Conservation (phyloP, 176 grass and related monocot species). For the Oryza australiensis region DNA sequence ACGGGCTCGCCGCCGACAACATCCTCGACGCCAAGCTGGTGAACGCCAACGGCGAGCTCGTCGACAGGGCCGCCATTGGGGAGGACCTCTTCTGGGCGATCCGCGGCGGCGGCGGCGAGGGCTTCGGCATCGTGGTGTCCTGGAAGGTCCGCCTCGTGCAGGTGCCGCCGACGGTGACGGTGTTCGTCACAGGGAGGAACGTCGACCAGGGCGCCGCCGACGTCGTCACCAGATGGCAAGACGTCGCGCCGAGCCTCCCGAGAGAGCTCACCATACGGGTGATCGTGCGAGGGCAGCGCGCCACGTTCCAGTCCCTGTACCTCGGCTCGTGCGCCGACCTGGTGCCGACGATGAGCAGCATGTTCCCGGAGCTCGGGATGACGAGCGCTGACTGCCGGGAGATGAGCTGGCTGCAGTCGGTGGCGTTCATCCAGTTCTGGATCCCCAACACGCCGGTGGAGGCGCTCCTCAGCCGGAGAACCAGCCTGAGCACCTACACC, state of each 20-base stretch:
- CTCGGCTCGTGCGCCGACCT: slow-evolving; percentile 34
- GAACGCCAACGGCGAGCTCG: slow-evolving; percentile 36
- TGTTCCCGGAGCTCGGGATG: slow-evolving; percentile 42
- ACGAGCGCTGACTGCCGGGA: slow-evolving; percentile 38
- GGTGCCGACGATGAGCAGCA: not conserved
- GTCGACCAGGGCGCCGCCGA: slow-evolving; percentile 38
- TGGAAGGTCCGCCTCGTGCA: slow-evolving; percentile 49
- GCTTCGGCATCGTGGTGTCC: slow-evolving; percentile 54
- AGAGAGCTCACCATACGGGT: slow-evolving; percentile 37
- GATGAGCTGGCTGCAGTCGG: slow-evolving; percentile 53
- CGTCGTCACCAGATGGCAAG: slow-evolving; percentile 50
- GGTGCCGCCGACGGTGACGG: slow-evolving; percentile 32
- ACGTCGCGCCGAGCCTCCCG: slow-evolving; percentile 24
- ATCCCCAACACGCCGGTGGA: not conserved
- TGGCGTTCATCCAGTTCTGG: not conserved
- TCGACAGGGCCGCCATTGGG: slow-evolving; percentile 56
- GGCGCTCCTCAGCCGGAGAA: slow-evolving; percentile 26
- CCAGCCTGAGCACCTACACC: not conserved
- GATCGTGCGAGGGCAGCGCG: slow-evolving; percentile 1
- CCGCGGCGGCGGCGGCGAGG: slow-evolving; percentile 51
- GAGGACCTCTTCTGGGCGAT: slow-evolving; percentile 57
- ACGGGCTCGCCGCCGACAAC: slow-evolving; percentile 59
- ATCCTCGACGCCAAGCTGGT: slow-evolving; percentile 61
- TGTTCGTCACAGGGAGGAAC: slow-evolving; percentile 26
- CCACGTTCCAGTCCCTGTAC: slow-evolving; percentile 39